Evolutionary conservation across 352 stramenopile species (phyloP).

Genomic region (Phytophthora hybrid): DNA sequence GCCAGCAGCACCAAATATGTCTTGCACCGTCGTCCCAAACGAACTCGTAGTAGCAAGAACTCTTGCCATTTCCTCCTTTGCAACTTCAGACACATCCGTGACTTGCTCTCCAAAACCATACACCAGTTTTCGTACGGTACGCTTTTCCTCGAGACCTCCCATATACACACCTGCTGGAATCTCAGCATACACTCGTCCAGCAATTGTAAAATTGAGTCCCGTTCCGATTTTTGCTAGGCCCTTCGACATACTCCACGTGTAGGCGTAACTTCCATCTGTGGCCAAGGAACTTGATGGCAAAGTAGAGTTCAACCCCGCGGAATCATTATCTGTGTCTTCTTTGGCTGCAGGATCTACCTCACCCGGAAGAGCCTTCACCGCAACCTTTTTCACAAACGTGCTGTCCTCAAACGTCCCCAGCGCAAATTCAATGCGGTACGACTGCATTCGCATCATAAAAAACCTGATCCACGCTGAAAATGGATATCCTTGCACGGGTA

Average conservation of each 20-base stretch:
- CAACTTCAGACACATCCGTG: constrained; percentile 46
- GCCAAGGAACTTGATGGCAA: constrained; percentile 44
- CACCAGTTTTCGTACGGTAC: constrained; percentile 31
- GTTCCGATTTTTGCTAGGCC: constrained; percentile 77
- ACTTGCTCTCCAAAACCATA: constrained; percentile 47
- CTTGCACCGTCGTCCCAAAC: constrained; percentile 16
- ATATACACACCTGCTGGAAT: constrained; percentile 43
- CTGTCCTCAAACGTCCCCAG: constrained; percentile 60
- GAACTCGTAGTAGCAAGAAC: neutral
- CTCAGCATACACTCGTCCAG: constrained; percentile 70
- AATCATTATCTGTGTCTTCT: constrained; percentile 11
- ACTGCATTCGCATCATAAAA: constrained; percentile 56
- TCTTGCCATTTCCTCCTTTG: constrained; percentile 27
- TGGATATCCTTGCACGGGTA: constrained; percentile 30
- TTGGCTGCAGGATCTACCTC: constrained; percentile 1
- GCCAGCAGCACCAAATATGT: constrained; percentile 28
- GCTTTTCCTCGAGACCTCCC: constrained; percentile 28
- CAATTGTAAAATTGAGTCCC: constrained; percentile 73
- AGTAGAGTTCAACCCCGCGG: neutral
- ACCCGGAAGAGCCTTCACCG: constrained; percentile 51
- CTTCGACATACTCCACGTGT: constrained; percentile 54
- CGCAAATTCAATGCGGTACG: constrained; percentile 63
- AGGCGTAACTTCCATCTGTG: constrained; percentile 75
- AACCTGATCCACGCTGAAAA: constrained; percentile 52
- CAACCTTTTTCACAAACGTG: constrained; percentile 53